Conservation (phyloP, 495 filamentous ascomycete species). For the Hypoxylon trugodes region DNA sequence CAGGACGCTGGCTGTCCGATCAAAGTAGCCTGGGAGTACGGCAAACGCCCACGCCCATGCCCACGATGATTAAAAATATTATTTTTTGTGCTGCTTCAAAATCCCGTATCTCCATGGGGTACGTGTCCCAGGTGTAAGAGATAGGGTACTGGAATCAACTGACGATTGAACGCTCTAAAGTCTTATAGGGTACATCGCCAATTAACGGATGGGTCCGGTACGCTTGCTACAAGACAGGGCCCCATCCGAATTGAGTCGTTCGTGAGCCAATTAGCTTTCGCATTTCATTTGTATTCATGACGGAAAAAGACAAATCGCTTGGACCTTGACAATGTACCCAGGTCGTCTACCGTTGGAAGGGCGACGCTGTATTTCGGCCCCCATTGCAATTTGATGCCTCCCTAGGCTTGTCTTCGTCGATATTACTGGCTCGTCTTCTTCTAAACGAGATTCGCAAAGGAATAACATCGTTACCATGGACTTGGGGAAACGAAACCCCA, state of each 20-base stretch:
- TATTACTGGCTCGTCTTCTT: conserved; percentile 5
- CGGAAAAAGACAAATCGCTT: conserved; percentile 16
- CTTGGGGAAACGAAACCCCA: conserved; percentile 13
- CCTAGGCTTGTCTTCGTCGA: conserved; percentile 11
- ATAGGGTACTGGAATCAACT: neutral
- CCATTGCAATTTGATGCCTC: conserved; percentile 13
- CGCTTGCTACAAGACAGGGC: neutral
- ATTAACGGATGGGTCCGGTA: neutral
- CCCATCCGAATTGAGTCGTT: conserved; percentile 27
- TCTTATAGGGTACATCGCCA: neutral
- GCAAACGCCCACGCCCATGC: neutral
- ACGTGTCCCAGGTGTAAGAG: conserved; percentile 1
- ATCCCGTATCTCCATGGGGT: neutral
- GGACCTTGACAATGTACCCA: neutral
- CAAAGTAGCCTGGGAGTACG: neutral
- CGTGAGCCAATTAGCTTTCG: conserved; percentile 20
- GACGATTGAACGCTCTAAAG: neutral
- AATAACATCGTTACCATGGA: conserved; percentile 4
- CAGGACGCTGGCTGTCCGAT: neutral
- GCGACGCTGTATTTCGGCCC: conserved; percentile 6
- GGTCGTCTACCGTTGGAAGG: conserved; percentile 8
- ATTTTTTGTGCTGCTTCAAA: neutral
- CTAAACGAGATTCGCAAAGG: neutral
- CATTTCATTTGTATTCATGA: neutral
- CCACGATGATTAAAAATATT: neutral